Conservation (phyloP, 2,329 filamentous ascomycete genomes). For the Chaetomiaceae sp. region DNA sequence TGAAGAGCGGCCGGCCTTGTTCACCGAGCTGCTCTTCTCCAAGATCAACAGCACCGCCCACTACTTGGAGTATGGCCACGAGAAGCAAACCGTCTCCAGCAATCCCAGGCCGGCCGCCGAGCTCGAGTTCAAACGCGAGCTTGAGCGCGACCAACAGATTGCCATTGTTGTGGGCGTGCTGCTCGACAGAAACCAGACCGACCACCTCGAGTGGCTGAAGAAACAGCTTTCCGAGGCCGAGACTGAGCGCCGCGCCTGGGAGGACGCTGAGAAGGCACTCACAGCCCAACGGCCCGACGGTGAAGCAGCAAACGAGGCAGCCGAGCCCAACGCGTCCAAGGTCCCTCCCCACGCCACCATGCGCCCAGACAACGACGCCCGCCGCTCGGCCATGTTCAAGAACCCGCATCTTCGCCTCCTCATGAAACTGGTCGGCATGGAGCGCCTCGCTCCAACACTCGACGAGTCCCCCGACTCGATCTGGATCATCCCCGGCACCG, state of each 20-base stretch:
- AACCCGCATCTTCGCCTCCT: conserved; percentile 84
- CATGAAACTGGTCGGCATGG: conserved; percentile 70
- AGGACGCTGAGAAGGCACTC: conserved; percentile 62
- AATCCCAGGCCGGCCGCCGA: conserved; percentile 70
- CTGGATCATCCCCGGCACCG: conserved; percentile 69
- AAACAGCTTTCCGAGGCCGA: conserved; percentile 63
- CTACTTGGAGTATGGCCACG: conserved; percentile 86
- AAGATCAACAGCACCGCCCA: conserved; percentile 80
- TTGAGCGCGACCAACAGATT: conserved; percentile 67
- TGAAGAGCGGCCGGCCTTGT: conserved; percentile 75
- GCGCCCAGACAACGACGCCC: conserved; percentile 60
- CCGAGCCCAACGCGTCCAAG: conserved; percentile 31
- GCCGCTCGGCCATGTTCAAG: conserved; percentile 75
- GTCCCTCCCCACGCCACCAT: conserved; percentile 50
- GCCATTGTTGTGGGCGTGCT: conserved; percentile 75
- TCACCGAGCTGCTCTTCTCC: conserved; percentile 91
- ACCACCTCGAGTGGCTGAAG: conserved; percentile 79
- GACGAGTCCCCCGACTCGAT: conserved; percentile 71
- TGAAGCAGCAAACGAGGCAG: conserved; percentile 27
- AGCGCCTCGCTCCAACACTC: conserved; percentile 47
- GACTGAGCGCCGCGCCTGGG: conserved; percentile 72
- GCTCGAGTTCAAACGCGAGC: conserved; percentile 72
- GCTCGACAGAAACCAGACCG: conserved; percentile 71
- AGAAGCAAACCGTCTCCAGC: conserved; percentile 65
- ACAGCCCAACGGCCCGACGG: conserved; percentile 5